These are phyloP conservation scores for Colletotrichum agaves DNA, from an alignment of 2,329 filamentous ascomycete genomes.

Conservation along the genomic window DNA sequence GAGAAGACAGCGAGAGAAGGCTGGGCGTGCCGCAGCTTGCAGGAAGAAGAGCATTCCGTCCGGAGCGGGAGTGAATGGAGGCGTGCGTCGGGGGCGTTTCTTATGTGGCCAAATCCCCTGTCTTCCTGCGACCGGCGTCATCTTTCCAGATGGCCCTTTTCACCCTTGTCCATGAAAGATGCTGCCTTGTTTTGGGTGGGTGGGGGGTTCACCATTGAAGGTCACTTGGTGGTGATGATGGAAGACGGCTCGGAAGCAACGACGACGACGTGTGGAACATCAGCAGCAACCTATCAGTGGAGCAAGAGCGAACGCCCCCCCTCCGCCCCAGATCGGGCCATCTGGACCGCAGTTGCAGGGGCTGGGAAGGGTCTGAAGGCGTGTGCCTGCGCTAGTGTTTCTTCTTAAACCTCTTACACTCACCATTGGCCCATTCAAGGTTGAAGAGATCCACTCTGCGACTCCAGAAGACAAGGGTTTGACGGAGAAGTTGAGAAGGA, in stretches of 20 bases:
- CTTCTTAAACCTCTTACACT: conserved; percentile 26
- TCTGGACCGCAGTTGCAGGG: conserved; percentile 28
- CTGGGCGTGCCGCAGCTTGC: conserved; percentile 4
- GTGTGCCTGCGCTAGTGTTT: conserved; percentile 40
- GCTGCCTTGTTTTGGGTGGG: neutral
- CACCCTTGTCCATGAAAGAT: neutral
- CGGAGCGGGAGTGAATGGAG: neutral
- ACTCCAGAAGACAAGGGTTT: conserved; percentile 10
- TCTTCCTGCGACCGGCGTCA: neutral
- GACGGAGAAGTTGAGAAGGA: conserved; percentile 11
- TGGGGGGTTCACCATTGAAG: too few relatives aligned
- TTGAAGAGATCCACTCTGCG: neutral
- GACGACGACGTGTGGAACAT: neutral
- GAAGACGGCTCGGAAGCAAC: neutral
- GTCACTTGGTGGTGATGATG: neutral
- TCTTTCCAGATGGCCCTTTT: neutral
- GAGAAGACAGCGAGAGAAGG: neutral
- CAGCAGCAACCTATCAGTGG: neutral
- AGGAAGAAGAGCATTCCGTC: conserved; percentile 6
- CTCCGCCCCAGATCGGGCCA: conserved; percentile 35
- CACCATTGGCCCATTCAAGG: neutral
- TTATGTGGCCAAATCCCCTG: conserved; percentile 4
- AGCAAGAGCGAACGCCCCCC: neutral
- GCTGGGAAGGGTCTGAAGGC: conserved; percentile 11
- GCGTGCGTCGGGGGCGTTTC: neutral